These are phyloP conservation scores for Pyricularia grisea DNA, from an alignment of 2,329 filamentous ascomycete species.

Conservation along the genomic window DNA sequence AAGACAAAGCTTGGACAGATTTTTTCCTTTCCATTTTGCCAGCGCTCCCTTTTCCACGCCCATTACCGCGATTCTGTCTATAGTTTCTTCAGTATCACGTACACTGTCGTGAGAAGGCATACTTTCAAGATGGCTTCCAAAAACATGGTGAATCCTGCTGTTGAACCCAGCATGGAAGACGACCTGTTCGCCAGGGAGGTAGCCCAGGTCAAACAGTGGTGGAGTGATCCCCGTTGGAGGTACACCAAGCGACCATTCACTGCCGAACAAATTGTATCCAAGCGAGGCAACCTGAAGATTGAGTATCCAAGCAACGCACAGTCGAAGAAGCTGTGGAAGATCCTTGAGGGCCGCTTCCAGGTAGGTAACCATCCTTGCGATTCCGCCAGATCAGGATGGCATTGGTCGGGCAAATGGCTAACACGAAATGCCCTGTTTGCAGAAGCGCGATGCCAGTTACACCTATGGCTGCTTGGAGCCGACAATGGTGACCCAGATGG, in stretches of 20 bases:
- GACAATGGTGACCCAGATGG: slow-evolving; percentile 99
- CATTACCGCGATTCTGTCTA: neutral
- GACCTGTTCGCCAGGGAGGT: slow-evolving; percentile 74
- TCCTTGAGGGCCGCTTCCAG: slow-evolving; percentile 78
- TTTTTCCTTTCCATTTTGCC: slow-evolving; percentile 8
- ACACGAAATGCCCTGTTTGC: neutral
- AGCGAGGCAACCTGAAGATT: slow-evolving; percentile 84
- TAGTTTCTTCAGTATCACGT: neutral
- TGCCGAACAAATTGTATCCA: slow-evolving; percentile 92
- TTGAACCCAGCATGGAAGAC: slow-evolving; percentile 49
- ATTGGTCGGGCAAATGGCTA: neutral
- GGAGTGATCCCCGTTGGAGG: slow-evolving; percentile 84
- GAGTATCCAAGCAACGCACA: slow-evolving; percentile 84
- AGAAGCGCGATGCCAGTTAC: slow-evolving; percentile 66
- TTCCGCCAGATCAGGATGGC: neutral
- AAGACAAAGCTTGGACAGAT: slow-evolving; percentile 2
- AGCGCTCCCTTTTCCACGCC: neutral
- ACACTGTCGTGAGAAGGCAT: slow-evolving; percentile 9
- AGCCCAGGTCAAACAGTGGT: slow-evolving; percentile 85
- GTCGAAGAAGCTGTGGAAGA: slow-evolving; percentile 90
- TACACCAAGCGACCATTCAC: slow-evolving; percentile 89
- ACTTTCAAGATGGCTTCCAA: slow-evolving; percentile 44
- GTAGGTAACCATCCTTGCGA: slow-evolving; percentile 32
- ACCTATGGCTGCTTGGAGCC: slow-evolving; percentile 97
- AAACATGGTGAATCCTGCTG: slow-evolving; percentile 51